Base-by-base conservation (phyloP, 202 grass and related monocot species). In the Hordeum pubiflorum region DNA sequence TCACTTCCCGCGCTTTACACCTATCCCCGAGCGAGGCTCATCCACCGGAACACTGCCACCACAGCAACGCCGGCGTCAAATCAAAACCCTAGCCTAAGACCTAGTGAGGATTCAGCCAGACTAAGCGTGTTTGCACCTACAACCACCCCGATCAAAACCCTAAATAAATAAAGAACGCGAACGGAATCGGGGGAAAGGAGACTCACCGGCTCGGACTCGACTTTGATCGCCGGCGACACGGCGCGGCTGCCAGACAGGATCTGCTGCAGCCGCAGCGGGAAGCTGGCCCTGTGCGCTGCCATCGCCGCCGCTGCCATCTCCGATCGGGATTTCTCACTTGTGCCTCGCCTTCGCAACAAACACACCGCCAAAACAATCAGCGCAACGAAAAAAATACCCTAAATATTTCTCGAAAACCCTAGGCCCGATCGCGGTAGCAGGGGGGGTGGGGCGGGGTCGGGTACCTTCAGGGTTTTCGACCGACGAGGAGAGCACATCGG, bases 191-290 rank as follows among this genome's bases (percentile, higher is more conserved):
- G 9, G 6, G 2, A 31, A 8, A 2, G 64, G 55, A 12, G 55
- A 71, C 92, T 93, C 84, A 99, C 96, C 76, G 92, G 80, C 75
- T 95, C 96, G 22, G 90, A 84, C 77, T 99, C 96, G 81, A 95
- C 84, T 85, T 91, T 99, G 44, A 95, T 91, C 52, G 91, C 80
- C 59, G 96, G 96, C 12, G 92, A 84, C 55, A 88, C 69, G 15
- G 88, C 76, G 71, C 88, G 88, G 72, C 92, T 92, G 12, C 92
- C 92, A 8, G 92, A 86, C 41, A 99, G 81, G 82, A 99, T 89
- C 85, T 99, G 96, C 82, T 99, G 96, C 85, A 95, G 92, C 44
- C 96, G 92, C 79, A 99, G 82, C 58, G 96, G 92, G 67, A 99
- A 94, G 85, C 83, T 90, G 73, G 92, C 89, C 86, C 92, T 84